Evolutionary conservation across 1,139 yeast species (phyloP).

Genomic region (Candida labiduridarum): DNA sequence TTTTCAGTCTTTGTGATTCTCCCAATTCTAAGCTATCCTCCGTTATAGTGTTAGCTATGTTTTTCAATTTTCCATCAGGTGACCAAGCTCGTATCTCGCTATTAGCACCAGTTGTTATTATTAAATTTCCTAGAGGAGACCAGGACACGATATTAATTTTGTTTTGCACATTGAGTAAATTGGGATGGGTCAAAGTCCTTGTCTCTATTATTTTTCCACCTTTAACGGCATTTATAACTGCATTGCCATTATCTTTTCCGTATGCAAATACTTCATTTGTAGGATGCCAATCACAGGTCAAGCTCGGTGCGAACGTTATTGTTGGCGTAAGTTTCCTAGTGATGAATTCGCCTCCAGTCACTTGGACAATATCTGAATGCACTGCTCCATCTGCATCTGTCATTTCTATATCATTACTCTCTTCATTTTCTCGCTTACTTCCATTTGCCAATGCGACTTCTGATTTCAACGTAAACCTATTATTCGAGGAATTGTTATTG

Average conservation of each 20-base stretch:
- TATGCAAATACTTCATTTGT: constrained; percentile 39
- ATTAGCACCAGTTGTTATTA: constrained; percentile 58
- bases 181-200: constrained; percentile 39
- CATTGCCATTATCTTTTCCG: constrained; percentile 37
- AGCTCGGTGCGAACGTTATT: constrained; percentile 29
- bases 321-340: constrained; percentile 27
- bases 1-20: constrained; percentile 10
- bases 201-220: constrained; percentile 35
- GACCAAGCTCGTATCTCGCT: constrained; percentile 77
- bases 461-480: constrained; percentile 20
- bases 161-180: constrained; percentile 22
- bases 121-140: constrained; percentile 61
- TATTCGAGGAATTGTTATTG: constrained; percentile 4
- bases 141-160: constrained; percentile 54
- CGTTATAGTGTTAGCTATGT: constrained; percentile 39
- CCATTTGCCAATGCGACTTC: constrained; percentile 15
- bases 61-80: constrained; percentile 62
- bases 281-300: constrained; percentile 46
- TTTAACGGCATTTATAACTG: constrained; percentile 38
- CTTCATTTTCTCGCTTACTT: constrained; percentile 17
- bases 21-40: constrained; percentile 15
- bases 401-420: constrained; percentile 18
- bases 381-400: constrained; percentile 9
- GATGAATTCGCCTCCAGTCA: constrained; percentile 16
- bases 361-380: neutral